Base-by-base conservation (phyloP, 2,329 filamentous ascomycete genomes). In the Botrytis aclada region DNA sequence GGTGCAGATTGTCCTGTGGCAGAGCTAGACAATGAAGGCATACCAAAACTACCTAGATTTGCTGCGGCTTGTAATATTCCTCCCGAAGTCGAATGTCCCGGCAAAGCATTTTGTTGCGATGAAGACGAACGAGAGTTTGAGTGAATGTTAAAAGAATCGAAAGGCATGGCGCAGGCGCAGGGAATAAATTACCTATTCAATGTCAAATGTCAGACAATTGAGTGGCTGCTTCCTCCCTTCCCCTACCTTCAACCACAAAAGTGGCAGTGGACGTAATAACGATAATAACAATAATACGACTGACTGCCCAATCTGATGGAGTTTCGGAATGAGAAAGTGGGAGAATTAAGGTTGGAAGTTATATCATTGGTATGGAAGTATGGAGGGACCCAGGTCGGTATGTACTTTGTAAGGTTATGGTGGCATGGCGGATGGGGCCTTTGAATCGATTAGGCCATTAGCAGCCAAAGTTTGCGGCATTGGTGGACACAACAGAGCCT, bases 1-100 rank as follows among this genome's bases (percentile, higher is more conserved):
- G 77, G 80, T 69, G 79, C 80, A 66, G 78, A 79, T 74, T 82
- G 81, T 74, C 76, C 79, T 45, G 61, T 29, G 74, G 78, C 79
- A 73, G 78, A 77, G 75, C 76, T 76, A 56, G 51, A 56, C 66
- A 80, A 77, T 16, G 76, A 72, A 5, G 79, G 79, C 20, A 78
- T 76, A 22, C 77, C 78, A 73, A 79, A 74, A 37, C 78, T 79
- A 16, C 76, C 79, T 79, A 80, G 71, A 72, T 74, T 76, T 73
- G 79, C 77, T n/a, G 77, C 75, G 51, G 77, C 77, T 76, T 80
- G 79, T 54, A 79, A 66, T 65, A 80, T 75, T 65, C 78, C 78
- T 61, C 77, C 75, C 29, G 76, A 74, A 70, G 77, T 75, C 56
- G 74, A 74, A 69, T 61, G 41, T 43, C 62, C 62, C 7, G 76